phyloP scores from a whole-genome alignment of 2,329 filamentous ascomycete genomes.

The Phoma sp. region DNA sequence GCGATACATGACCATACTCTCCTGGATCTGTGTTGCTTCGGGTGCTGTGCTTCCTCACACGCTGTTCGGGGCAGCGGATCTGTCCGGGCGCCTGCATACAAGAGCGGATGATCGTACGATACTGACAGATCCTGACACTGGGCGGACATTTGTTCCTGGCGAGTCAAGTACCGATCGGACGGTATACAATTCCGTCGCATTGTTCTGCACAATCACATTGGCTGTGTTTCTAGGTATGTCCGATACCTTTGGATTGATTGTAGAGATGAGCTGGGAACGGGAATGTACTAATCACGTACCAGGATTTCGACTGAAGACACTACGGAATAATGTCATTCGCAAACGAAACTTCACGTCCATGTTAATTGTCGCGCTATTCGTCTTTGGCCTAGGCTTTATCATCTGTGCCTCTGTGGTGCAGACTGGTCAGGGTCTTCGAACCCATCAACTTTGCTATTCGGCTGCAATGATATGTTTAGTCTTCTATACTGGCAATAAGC shows the following conservation, averaged over 20 bases:
- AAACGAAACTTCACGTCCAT: conserved; percentile 26
- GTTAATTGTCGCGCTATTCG: conserved; percentile 16
- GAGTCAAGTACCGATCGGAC: conserved; percentile 19
- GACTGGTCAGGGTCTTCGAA: conserved; percentile 32
- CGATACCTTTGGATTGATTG: too few species aligned
- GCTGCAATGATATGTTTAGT: conserved; percentile 47
- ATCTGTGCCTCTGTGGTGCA: conserved; percentile 31
- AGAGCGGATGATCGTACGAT: conserved; percentile 12
- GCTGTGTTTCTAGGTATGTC: conserved; percentile 17
- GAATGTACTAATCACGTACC: background rate
- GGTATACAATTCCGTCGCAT: conserved; percentile 15
- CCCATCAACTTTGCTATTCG: conserved; percentile 34
- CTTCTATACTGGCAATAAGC: conserved; percentile 47
- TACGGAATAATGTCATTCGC: conserved; percentile 19
- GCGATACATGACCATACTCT: conserved; percentile 1
- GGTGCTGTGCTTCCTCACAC: background rate
- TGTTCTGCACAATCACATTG: conserved; percentile 18
- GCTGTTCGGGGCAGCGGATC: background rate
- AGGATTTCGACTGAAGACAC: conserved; percentile 21
- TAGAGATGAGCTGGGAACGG: background rate
- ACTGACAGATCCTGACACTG: conserved; percentile 18
- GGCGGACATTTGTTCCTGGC: conserved; percentile 13
- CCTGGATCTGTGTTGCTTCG: background rate
- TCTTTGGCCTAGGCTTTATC: conserved; percentile 24
- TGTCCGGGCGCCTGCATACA: background rate